Conservation (phyloP, 2,329 filamentous ascomycete genomes). For the Cladosporium velox region DNA sequence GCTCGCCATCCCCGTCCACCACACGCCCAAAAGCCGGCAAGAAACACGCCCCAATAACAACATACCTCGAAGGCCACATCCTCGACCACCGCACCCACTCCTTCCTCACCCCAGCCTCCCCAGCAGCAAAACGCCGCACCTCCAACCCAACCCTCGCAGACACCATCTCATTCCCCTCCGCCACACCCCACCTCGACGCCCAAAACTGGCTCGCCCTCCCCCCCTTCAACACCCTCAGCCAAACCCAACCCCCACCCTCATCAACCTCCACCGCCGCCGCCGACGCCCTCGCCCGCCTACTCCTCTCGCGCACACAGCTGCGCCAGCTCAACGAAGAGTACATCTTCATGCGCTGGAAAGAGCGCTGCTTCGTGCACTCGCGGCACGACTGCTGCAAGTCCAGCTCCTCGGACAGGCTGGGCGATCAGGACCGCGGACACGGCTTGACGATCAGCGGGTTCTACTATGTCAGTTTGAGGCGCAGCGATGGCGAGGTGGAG, state of each 20-base stretch:
- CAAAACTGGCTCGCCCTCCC: slow-evolving; percentile 53
- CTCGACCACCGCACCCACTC: slow-evolving; percentile 59
- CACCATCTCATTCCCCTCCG: slow-evolving; percentile 47
- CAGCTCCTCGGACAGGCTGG: slow-evolving; percentile 26
- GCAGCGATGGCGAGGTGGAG: slow-evolving; percentile 50
- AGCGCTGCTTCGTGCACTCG: slow-evolving; percentile 50
- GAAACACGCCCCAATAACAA: slow-evolving; percentile 59
- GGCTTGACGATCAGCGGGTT: slow-evolving; percentile 58
- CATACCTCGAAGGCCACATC: slow-evolving; percentile 69
- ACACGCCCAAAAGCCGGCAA: slow-evolving; percentile 38
- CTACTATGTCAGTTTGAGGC: slow-evolving; percentile 54
- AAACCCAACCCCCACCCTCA: slow-evolving; percentile 5
- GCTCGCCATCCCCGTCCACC: slow-evolving; percentile 6
- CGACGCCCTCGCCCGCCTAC: slow-evolving; percentile 37
- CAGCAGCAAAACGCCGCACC: slow-evolving; percentile 22
- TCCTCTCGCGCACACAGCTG: slow-evolving; percentile 46
- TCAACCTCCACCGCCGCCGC: slow-evolving; percentile 24
- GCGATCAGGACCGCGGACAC: slow-evolving; percentile 40
- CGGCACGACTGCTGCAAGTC: slow-evolving; percentile 31
- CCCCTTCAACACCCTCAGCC: slow-evolving; percentile 42
- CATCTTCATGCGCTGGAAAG: slow-evolving; percentile 60
- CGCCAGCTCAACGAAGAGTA: slow-evolving; percentile 48
- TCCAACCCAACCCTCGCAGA: slow-evolving; percentile 26
- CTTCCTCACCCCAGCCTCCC: slow-evolving; percentile 49
- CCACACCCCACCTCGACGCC: slow-evolving; percentile 46